Percentiles rank a stretch among this genome's conserved stretches.
Conservation (phyloP, 192 early-diverging fungal genomes). For the Coemansia sp. region DNA sequence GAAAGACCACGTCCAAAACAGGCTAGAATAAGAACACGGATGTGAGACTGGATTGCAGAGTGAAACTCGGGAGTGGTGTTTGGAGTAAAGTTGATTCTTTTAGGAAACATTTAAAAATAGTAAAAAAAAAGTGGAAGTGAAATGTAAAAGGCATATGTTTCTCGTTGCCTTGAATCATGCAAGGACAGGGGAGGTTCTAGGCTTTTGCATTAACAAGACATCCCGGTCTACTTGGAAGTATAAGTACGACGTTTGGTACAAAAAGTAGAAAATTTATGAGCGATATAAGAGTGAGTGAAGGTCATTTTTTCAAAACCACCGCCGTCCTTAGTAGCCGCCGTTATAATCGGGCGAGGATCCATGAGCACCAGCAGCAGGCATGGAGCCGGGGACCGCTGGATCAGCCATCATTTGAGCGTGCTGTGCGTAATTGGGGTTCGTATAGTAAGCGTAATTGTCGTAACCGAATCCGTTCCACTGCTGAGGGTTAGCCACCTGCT, state of each 20-base stretch:
- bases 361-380: constrained; percentile 15
- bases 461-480: constrained; percentile 48
- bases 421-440: constrained; percentile 51
- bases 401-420: constrained; percentile 43
- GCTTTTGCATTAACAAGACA: not conserved
- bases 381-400: constrained; percentile 18
- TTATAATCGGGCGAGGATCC: constrained; percentile 18
- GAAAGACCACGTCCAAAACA: not conserved
- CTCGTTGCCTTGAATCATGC: too few species aligned
- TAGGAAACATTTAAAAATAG: not conserved
- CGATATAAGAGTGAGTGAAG: not conserved
- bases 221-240: too few species aligned
- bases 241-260: constrained; percentile 16
- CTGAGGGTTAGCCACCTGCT: constrained; percentile 37
- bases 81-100: not conserved
- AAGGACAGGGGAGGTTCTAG: too few species aligned
- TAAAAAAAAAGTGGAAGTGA: too few species aligned
- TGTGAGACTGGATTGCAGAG: not conserved
- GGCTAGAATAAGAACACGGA: not conserved
- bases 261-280: not conserved
- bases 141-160: too few species aligned
- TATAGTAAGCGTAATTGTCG: constrained; percentile 55
- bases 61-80: not conserved
- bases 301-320: not conserved
- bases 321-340: constrained; percentile 27